Conservation (phyloP, 352 stramenopile species). For the Globisporangium lucens region DNA sequence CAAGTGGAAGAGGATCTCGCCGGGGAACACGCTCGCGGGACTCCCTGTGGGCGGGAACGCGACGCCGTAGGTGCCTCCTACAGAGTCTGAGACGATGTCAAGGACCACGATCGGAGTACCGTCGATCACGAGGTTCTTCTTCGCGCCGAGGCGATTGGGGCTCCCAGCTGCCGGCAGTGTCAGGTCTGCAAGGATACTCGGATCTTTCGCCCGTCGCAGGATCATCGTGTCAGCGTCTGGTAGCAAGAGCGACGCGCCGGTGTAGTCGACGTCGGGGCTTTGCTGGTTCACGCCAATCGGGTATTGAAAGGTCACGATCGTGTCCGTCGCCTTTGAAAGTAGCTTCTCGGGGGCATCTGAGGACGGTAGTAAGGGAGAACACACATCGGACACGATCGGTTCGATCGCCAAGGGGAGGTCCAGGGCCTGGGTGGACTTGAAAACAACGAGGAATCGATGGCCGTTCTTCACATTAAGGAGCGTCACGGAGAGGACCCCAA, state of each 20-base stretch:
- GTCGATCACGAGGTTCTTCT: constrained; percentile 45
- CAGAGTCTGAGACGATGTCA: constrained; percentile 44
- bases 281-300: constrained; percentile 31
- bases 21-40: constrained; percentile 43
- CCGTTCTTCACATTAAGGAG: constrained; percentile 48
- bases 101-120: constrained; percentile 40
- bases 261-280: constrained; percentile 27
- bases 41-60: constrained; percentile 49
- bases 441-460: constrained; percentile 50
- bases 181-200: constrained; percentile 30
- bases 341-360: constrained; percentile 34
- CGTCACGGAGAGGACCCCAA: constrained; percentile 56
- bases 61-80: constrained; percentile 55
- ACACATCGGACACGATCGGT: constrained; percentile 44
- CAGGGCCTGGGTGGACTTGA: constrained; percentile 42
- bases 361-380: constrained; percentile 43
- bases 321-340: constrained; percentile 35
- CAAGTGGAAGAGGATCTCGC: constrained; percentile 67
- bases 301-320: constrained; percentile 60
- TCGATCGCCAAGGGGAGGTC: constrained; percentile 42
- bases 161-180: constrained; percentile 27
- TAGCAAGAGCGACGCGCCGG: constrained; percentile 27
- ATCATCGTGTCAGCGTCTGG: constrained; percentile 22
- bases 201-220: constrained; percentile 28
- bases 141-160: constrained; percentile 23